These are phyloP conservation scores for Trichoderma sp. DNA, from an alignment of 2,329 filamentous ascomycete genomes.

Conservation along the genomic window DNA sequence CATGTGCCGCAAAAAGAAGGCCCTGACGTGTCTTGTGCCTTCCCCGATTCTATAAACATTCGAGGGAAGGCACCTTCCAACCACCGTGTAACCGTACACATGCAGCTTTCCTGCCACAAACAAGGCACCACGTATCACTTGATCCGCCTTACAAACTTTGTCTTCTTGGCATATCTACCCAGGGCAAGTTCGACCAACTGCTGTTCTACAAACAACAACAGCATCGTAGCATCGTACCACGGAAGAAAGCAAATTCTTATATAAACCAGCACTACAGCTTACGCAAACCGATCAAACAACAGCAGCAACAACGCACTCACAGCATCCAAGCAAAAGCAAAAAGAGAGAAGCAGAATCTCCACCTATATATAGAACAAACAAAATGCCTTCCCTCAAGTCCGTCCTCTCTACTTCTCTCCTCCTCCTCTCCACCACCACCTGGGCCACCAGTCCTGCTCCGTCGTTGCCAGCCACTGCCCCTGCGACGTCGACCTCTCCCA, in stretches of 20 bases:
- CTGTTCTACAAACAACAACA: not conserved
- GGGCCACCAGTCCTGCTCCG: not conserved
- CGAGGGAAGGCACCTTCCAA: not conserved
- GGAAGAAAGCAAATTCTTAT: not conserved
- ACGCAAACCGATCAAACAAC: slow-evolving; percentile 5
- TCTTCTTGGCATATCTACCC: not conserved
- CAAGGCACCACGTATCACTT: not conserved
- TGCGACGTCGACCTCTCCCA: not conserved
- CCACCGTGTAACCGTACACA: not conserved
- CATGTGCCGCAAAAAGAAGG: not conserved
- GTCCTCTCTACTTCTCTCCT: slow-evolving; percentile 22
- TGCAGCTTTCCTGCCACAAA: not conserved
- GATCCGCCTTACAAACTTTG: not conserved
- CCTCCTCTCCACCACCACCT: slow-evolving; percentile 13
- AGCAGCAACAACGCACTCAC: not conserved
- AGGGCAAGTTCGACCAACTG: not conserved
- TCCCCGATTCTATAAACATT: not conserved
- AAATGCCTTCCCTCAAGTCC: slow-evolving; percentile 9
- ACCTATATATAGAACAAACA: not conserved
- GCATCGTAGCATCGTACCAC: not conserved
- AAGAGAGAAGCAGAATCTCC: not conserved
- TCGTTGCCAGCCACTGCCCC: not conserved
- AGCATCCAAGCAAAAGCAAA: not conserved
- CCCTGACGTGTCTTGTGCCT: not conserved
- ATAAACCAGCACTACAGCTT: not conserved